Base-by-base conservation (phyloP, 495 filamentous ascomycete species). In the Lasiosphaeris hirsuta region DNA sequence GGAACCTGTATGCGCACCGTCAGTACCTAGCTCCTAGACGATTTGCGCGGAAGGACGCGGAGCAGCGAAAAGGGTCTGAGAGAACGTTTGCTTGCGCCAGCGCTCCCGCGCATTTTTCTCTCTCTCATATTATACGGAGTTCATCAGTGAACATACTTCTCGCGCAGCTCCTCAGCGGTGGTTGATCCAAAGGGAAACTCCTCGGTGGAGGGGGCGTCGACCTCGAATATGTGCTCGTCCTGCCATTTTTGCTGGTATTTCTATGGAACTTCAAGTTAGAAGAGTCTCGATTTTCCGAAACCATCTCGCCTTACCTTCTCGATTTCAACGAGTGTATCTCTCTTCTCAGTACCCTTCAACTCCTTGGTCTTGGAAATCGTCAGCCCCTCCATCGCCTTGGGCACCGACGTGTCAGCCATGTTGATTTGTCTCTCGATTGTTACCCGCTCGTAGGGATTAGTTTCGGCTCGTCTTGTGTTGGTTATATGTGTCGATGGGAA, bases 221-320 rank as follows among this genome's bases (percentile, higher is more conserved):
- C 79, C 70, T 97, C 81, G 84, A 97, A 97, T 51, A 96, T 73
- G 52, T 80, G 76, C 57, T 86, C 75, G 35, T 90, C 80, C 66
- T 85, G 83, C 94, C 94, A 97, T 83, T 83, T 76, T 61, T 79
- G 73, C 74, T 97, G 94, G 74, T 94, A 97, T 74, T 88, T 91
- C 79, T 62, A 35, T 37, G 36, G 15, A 17, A 13, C 19, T 6
- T 23, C 17, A 44, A 54, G 33, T 55, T 17, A 55, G 48, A 49
- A 50, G 7, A 41, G 9, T 10, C 30, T 23, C 3, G 38, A 33
- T 1, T 45, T 13, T 13, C 14, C 18, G n/a, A 3, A 10, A 7
- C n/a, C n/a, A 3, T 18, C 14, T 9, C 10, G 10, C 42, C 42
- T 0, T 36, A 63, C 54, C 54, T 94, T 94, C 75, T 98, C 94